A percentile compares a stretch with the other conserved stretches of the same genome.
Conservation (phyloP, 495 filamentous ascomycete genomes). For the Geoglossum glabrum region DNA sequence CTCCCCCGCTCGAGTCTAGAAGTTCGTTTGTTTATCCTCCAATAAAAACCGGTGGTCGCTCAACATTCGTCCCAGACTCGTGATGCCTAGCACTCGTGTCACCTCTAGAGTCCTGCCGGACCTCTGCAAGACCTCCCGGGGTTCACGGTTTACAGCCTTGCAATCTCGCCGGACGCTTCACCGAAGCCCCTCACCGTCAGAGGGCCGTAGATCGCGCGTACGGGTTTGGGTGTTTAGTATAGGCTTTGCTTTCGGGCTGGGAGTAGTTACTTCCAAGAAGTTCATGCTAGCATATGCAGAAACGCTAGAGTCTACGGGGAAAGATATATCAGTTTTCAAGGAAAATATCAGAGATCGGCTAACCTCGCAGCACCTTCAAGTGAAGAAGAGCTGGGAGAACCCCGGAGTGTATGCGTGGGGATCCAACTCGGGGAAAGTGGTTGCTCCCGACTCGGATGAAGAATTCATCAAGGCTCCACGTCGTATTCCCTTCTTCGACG, state of each 20-base stretch:
- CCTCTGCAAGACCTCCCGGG: background rate
- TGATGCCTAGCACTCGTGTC: background rate
- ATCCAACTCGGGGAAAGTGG: constrained; percentile 66
- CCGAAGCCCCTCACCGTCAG: background rate
- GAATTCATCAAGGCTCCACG: constrained; percentile 56
- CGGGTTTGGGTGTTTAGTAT: background rate
- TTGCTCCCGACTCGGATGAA: constrained; percentile 66
- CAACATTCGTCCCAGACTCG: background rate
- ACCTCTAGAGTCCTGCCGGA: background rate
- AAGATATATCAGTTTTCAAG: constrained; percentile 23
- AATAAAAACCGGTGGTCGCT: too few relatives aligned
- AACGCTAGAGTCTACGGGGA: background rate
- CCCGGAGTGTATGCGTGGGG: constrained; percentile 91
- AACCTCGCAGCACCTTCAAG: constrained; percentile 61
- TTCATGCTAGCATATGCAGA: background rate
- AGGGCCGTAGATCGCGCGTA: background rate
- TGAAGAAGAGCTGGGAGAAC: constrained; percentile 71
- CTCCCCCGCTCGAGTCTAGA: too few relatives aligned
- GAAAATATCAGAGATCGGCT: constrained; percentile 54
- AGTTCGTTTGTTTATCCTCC: too few relatives aligned
- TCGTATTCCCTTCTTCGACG: constrained; percentile 65
- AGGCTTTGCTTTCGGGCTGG: background rate
- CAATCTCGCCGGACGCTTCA: background rate
- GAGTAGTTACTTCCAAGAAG: background rate
- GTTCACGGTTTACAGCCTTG: background rate